Evolutionary conservation across 2,329 filamentous ascomycete species (phyloP).

Genomic region (Bertia moriformis): DNA sequence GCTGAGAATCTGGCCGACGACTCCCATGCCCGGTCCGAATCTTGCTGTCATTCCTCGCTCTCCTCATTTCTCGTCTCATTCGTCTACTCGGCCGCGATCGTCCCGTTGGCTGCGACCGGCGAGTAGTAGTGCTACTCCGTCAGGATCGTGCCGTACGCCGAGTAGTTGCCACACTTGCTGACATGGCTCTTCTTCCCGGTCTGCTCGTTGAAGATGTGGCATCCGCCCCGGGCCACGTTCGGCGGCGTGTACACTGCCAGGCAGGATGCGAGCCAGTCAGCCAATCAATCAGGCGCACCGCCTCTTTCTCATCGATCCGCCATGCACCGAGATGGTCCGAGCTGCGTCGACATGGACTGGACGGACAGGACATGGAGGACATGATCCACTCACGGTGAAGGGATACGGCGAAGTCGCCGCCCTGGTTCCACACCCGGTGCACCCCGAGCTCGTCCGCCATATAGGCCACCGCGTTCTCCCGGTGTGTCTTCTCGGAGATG

Average conservation of each 20-base stretch:
- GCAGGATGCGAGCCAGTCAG: not conserved
- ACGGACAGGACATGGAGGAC: not conserved
- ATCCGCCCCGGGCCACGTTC: constrained; percentile 71
- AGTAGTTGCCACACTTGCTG: constrained; percentile 59
- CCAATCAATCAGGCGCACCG: not conserved
- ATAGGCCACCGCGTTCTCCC: constrained; percentile 66
- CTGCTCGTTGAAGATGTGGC: constrained; percentile 63
- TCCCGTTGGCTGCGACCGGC: too few relatives aligned
- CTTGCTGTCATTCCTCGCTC: too few relatives aligned
- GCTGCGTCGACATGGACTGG: too few relatives aligned
- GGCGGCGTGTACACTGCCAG: constrained; percentile 65
- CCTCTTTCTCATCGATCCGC: constrained; percentile 3
- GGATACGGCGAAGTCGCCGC: constrained; percentile 66
- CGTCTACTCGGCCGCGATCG: too few relatives aligned
- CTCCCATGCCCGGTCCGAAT: too few relatives aligned
- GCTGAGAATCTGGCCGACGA: too few relatives aligned
- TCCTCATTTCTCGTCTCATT: too few relatives aligned
- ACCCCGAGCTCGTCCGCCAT: constrained; percentile 84
- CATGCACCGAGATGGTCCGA: not conserved
- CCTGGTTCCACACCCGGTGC: constrained; percentile 67
- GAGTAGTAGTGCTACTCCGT: too few relatives aligned
- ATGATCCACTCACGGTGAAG: constrained; percentile 47
- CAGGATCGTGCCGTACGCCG: constrained; percentile 37
- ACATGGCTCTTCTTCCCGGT: constrained; percentile 65
- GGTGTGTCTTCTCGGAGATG: constrained; percentile 53